A percentile compares a stretch with the other conserved stretches of the same genome.
phyloP scores from a whole-genome alignment of 805 yeast genomes.

The Candida schatavii region DNA sequence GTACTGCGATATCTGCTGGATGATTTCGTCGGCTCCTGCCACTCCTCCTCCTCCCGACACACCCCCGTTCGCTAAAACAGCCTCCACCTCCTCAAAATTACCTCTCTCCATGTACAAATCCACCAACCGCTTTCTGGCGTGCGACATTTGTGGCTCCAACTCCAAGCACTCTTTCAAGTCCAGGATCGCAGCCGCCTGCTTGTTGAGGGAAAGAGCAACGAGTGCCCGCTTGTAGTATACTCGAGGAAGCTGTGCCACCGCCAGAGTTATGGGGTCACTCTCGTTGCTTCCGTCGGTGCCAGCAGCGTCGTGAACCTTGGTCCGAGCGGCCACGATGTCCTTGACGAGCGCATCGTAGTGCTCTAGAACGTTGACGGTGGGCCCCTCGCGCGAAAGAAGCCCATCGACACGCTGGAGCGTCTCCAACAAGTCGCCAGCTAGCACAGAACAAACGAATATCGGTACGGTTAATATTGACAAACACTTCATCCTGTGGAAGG shows the following conservation, averaged over 20 bases:
- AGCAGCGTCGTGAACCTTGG: neutral
- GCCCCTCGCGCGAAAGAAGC: slow-evolving; percentile 27
- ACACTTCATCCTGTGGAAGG: slow-evolving; percentile 1
- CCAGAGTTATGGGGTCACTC: slow-evolving; percentile 3
- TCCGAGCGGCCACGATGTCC: slow-evolving; percentile 11
- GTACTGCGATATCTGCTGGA: neutral
- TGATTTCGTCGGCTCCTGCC: slow-evolving; percentile 4
- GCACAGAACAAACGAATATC: neutral
- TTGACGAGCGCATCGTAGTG: slow-evolving; percentile 21
- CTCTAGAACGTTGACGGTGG: slow-evolving; percentile 23
- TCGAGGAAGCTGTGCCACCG: slow-evolving; percentile 31
- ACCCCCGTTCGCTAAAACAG: slow-evolving; percentile 11
- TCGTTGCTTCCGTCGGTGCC: neutral
- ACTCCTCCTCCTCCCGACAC: slow-evolving; percentile 4
- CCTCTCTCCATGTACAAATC: slow-evolving; percentile 56
- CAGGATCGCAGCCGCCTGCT: slow-evolving; percentile 49
- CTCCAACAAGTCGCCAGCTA: slow-evolving; percentile 2
- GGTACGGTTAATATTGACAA: neutral
- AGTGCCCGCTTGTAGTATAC: slow-evolving; percentile 59
- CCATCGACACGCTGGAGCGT: slow-evolving; percentile 16
- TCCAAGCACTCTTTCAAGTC: slow-evolving; percentile 49
- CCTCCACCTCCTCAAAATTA: slow-evolving; percentile 31
- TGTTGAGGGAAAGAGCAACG: slow-evolving; percentile 55
- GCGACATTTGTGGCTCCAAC: slow-evolving; percentile 37
- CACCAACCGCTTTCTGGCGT: slow-evolving; percentile 49